Evolutionary conservation across 805 yeast species (phyloP), one percentile per base, ranked within the genome.

Genomic region (Scheffersomyces lignosus): DNA sequence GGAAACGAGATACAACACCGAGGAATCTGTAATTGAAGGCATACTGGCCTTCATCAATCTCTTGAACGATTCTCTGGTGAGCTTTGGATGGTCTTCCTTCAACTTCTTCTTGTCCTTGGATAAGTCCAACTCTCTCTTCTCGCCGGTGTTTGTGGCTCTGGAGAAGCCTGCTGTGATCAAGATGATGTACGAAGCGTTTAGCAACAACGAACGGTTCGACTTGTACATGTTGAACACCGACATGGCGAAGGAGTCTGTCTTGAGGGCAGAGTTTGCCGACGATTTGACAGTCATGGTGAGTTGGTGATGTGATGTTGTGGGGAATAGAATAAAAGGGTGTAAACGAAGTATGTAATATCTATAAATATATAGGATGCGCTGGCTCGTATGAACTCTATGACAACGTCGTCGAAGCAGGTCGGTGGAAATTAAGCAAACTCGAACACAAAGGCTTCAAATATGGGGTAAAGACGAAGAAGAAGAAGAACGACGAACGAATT

Each of bases 101-200:
- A 27, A 49, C 49, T 37, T 45, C 30, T 37, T 33, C 38, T 43
- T 40, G 12, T 20, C 33, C 13, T 32, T 24, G 28, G 38, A 15
- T 31, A 31, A n/a, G 6, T 14, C 24, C 30, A 16, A 18, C 26
- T 32, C 25, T 26, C 28, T 34, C 14, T 24, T 27, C 18, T 35
- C 34, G 10, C 24, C 31, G 24, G 60, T 58, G 20, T 49, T 54
- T 17, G 73, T 66, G 16, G 70, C 73, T 2, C 71, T 70, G 0
- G 71, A 54, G 40, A 69, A 69, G 3, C 72, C 73, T 5, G 71
- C 65, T 0, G 71, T 66, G 15, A 69, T 52, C 16, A 69, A 50
- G 17, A 69, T 59, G 28, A 68, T 63, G 44, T 68, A 69, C 6
- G 72, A 62, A 5, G 70, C 65, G 45, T 69, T 69, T 27, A 69